phyloP scores from a whole-genome alignment of 1,284 basidiomycete species.

The Marasmius sp. region DNA sequence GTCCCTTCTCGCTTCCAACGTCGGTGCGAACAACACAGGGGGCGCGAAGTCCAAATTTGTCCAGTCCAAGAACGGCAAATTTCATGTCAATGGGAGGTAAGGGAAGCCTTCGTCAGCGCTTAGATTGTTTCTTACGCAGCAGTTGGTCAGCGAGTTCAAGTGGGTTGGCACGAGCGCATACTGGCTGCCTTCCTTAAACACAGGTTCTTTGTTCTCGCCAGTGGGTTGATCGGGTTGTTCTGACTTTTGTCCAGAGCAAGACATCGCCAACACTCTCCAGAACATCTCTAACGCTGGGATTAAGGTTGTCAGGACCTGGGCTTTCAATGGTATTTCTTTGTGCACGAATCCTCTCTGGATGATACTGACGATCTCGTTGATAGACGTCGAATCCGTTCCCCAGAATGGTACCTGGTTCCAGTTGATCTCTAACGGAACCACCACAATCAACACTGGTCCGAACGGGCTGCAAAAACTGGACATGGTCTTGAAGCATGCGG shows the following conservation, averaged over 20 bases:
- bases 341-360: background rate
- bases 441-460: constrained; percentile 56
- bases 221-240: background rate
- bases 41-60: constrained; percentile 37
- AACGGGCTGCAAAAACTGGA: constrained; percentile 72
- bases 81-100: constrained; percentile 52
- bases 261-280: constrained; percentile 57
- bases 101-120: constrained; percentile 1
- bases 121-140: background rate
- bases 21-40: constrained; percentile 16
- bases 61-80: constrained; percentile 38
- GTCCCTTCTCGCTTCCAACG: constrained; percentile 16
- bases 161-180: constrained; percentile 69
- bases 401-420: constrained; percentile 60
- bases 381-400: constrained; percentile 55
- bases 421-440: constrained; percentile 44
- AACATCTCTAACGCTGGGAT: constrained; percentile 58
- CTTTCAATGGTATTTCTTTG: constrained; percentile 49
- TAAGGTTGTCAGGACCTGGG: constrained; percentile 68
- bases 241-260: constrained; percentile 32
- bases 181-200: constrained; percentile 61
- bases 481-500: constrained; percentile 56
- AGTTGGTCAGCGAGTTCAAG: constrained; percentile 40
- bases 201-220: constrained; percentile 9
- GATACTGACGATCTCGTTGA: background rate